Conservation (phyloP, 129 eudicot genomes). For the Calendula officinalis region DNA sequence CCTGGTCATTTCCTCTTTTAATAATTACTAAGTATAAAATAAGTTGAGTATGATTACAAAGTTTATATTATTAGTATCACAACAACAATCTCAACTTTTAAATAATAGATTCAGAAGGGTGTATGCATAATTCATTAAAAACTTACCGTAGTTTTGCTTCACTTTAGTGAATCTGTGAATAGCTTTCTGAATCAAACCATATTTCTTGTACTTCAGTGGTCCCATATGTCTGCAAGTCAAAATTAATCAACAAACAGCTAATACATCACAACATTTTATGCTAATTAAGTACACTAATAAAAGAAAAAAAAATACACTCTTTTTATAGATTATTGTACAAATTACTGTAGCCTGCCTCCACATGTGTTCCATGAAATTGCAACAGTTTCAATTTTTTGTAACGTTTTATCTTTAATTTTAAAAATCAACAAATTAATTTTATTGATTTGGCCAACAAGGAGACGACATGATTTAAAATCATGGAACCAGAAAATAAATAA, state of each 20-base stretch:
- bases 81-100: too few species aligned
- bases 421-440: too few species aligned
- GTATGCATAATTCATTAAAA: too few species aligned
- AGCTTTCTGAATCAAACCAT: conserved; percentile 71
- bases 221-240: conserved; percentile 82
- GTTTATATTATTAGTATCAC: too few species aligned
- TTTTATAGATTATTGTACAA: neutral
- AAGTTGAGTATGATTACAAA: too few species aligned
- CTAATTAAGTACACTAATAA: neutral
- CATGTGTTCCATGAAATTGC: too few species aligned
- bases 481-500: neutral
- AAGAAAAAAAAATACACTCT: neutral
- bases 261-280: conserved; percentile 4
- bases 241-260: neutral
- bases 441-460: neutral
- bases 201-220: conserved; percentile 53
- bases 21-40: too few species aligned
- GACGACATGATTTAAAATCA: conserved; percentile 1
- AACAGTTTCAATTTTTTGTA: neutral
- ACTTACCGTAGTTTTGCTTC: conserved; percentile 83
- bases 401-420: neutral
- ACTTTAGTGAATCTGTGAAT: conserved; percentile 68
- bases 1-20: too few species aligned
- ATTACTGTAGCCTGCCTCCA: too few species aligned
- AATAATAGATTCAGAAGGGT: too few species aligned